Base-by-base conservation (phyloP, 2,329 filamentous ascomycete genomes). In the Boeremia exigua region DNA sequence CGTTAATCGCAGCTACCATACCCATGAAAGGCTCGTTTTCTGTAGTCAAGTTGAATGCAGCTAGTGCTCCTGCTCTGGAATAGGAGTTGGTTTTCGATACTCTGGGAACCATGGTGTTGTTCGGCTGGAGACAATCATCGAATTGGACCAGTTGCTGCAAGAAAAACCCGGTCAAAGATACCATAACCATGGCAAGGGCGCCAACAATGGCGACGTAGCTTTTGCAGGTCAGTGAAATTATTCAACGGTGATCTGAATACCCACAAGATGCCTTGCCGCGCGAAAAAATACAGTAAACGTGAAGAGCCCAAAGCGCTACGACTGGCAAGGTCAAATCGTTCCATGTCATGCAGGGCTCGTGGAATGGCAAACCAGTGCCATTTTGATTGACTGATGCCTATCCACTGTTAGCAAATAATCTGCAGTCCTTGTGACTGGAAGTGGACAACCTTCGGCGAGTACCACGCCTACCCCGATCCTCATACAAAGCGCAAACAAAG, bases 331-430 rank as follows among this genome's bases (percentile, higher is more conserved):
- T 60, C 57, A 5, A 62, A 48, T 7, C 44, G 34, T 28, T 56
- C 46, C 42, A 60, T 56, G n/a, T 60, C 45, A 8, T 45, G 15
- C 2, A 62, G 40, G 17, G 14, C 47, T 8, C 36, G 17, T 7
- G 57, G 15, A 29, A 43, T 58, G 1, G 40, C 23, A 28, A 48
- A 56, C 58, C 53, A 61, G 8, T 59, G 48, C 58, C 55, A 63
- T 39, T 63, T 63, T 3, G 38, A 53, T 33, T 61, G 60, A 27
- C 60, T 61, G 29, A 59, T 63, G 14, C 58, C 54, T 62, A n/a
- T 19, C 17, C 7, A 11, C 19, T 23, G 19, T 23, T 23, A 23
- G 19, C 19, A 23, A 23, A 23, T 23, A 23, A 23, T 23, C 19
- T 23, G 19, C 19, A 23, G 19, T 23, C 19, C 3, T 3, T 23